Evolutionary conservation across 75 land plant species (phyloP).

Genomic region (Pseudotsuga menziesii): DNA sequence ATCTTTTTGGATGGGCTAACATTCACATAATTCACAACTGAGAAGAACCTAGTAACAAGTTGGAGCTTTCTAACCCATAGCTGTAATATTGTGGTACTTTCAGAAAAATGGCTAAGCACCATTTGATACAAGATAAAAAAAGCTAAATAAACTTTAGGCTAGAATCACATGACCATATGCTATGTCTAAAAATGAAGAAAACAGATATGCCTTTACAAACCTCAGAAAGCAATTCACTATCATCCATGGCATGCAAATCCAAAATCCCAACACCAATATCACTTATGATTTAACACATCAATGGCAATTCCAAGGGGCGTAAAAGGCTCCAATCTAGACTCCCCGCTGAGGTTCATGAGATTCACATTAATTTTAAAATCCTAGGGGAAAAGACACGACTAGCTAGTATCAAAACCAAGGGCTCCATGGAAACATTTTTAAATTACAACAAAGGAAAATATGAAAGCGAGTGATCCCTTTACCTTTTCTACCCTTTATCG

Average conservation of each 20-base stretch:
- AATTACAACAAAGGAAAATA: no score
- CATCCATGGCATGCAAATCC: constrained; percentile 43
- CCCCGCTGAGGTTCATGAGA: constrained; percentile 35
- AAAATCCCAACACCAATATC: constrained; percentile 43
- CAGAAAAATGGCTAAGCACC: not conserved
- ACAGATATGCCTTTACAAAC: constrained; percentile 2
- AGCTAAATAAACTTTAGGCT: not conserved
- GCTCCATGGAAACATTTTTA: no score
- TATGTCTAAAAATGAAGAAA: not conserved
- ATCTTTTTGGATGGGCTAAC: no score
- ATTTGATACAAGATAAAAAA: not conserved
- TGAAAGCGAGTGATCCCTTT: no score
- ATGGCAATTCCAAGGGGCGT: constrained; percentile 18
- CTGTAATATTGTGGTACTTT: not conserved
- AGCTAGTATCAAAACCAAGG: no score
- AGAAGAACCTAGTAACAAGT: no score
- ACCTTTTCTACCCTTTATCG: no score
- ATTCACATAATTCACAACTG: no score
- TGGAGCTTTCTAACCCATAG: no score
- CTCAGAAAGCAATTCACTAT: constrained; percentile 43
- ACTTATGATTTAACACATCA: constrained; percentile 38
- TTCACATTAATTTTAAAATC: no score
- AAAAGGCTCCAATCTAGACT: constrained; percentile 22
- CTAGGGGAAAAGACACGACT: no score
- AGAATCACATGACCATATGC: not conserved